These are phyloP conservation scores for Hansenula sp. DNA, from an alignment of 1,139 yeast genomes.

Conservation along the genomic window DNA sequence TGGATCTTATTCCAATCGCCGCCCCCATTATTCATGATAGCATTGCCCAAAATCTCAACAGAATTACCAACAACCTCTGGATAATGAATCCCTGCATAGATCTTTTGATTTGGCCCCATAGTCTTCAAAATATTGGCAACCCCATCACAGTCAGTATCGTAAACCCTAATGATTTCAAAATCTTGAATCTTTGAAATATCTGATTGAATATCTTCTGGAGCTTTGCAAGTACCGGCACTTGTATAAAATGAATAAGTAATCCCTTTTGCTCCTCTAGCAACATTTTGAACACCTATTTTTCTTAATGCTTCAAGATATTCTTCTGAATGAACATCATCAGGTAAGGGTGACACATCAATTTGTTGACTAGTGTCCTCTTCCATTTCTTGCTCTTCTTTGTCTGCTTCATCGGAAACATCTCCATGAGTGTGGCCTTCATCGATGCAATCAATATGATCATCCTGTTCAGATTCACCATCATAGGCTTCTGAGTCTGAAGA, in stretches of 20 bases:
- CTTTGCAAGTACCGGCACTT: constrained; percentile 65
- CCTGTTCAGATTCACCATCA: neutral
- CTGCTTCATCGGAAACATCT: too few species aligned
- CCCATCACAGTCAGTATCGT: constrained; percentile 79
- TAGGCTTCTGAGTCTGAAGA: neutral
- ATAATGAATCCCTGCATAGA: constrained; percentile 67
- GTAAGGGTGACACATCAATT: neutral
- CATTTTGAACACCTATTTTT: constrained; percentile 12
- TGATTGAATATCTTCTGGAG: constrained; percentile 47
- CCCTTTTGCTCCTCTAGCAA: constrained; percentile 45
- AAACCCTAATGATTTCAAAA: constrained; percentile 62
- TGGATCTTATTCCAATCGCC: constrained; percentile 57
- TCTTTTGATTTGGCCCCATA: constrained; percentile 52
- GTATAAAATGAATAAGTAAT: constrained; percentile 79
- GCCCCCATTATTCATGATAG: constrained; percentile 52
- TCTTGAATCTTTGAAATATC: constrained; percentile 52
- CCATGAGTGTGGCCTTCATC: too few species aligned
- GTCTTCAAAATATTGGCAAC: constrained; percentile 60
- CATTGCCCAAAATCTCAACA: constrained; percentile 45
- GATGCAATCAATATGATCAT: neutral
- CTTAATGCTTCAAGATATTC: constrained; percentile 10
- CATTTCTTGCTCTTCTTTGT: too few species aligned
- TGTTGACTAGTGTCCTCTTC: neutral
- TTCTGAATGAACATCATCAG: constrained; percentile 5
- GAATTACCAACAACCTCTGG: constrained; percentile 47